Conservation (phyloP, 768 basidiomycete genomes). For the Trametes sanguinea region DNA sequence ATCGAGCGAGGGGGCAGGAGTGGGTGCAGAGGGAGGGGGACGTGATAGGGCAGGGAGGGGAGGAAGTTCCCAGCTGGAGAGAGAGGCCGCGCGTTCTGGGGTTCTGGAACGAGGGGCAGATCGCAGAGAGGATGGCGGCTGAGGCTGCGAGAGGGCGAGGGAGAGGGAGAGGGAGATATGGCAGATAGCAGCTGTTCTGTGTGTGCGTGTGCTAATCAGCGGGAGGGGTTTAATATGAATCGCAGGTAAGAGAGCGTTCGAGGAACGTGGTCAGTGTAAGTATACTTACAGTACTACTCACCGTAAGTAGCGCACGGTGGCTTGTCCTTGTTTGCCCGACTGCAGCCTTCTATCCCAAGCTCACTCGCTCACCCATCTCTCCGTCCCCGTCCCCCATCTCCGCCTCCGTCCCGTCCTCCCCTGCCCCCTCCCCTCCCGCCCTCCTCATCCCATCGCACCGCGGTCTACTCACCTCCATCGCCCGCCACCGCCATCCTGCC, state of each 20-base stretch:
- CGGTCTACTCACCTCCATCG: not conserved
- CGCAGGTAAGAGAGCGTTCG: not conserved
- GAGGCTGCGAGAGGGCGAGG: not conserved
- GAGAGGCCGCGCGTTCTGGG: conserved; percentile 3
- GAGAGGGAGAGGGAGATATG: conserved; percentile 10
- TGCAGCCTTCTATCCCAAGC: not conserved
- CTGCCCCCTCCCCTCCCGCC: conserved; percentile 8
- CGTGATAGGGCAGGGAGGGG: conserved; percentile 6
- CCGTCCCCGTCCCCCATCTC: conserved; percentile 2
- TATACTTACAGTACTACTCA: too few relatives aligned
- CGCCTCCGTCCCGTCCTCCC: conserved; percentile 12
- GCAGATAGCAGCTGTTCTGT: too few relatives aligned
- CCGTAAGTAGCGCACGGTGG: not conserved
- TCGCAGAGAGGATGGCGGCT: not conserved
- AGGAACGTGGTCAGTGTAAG: conserved; percentile 1
- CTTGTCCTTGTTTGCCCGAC: conserved; percentile 28
- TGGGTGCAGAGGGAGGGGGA: not conserved
- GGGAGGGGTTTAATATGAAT: not conserved
- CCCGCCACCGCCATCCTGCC: conserved; percentile 1
- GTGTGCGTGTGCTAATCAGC: not conserved
- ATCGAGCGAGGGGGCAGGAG: not conserved
- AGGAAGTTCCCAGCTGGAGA: conserved; percentile 6
- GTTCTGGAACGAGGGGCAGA: conserved; percentile 18
- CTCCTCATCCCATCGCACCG: conserved; percentile 11
- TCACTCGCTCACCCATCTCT: not conserved